A percentile compares a stretch with the other conserved stretches of the same genome.
Conservation (phyloP, 208 protist genomes). For the Zelonia costaricensis region DNA sequence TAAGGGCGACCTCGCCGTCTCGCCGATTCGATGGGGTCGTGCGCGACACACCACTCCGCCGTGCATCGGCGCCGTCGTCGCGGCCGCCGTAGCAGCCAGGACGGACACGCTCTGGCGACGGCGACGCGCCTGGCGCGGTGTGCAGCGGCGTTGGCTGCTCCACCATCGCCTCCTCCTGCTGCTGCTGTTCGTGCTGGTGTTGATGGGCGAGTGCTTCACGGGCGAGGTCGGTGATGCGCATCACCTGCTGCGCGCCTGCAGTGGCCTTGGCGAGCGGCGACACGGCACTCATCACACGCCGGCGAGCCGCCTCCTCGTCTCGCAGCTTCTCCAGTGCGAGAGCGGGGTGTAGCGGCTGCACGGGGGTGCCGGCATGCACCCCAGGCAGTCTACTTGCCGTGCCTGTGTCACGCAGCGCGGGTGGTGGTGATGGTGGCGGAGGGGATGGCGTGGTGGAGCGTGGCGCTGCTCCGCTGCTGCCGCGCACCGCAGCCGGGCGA, state of each 20-base stretch:
- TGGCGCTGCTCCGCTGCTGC: neutral
- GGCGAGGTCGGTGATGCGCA: slow-evolving; percentile 8
- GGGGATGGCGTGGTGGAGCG: neutral
- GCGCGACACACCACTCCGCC: neutral
- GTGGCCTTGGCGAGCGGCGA: neutral
- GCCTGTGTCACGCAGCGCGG: neutral
- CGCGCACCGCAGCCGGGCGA: neutral
- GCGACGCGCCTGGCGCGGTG: too few relatives aligned
- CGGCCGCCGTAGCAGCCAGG: too few relatives aligned
- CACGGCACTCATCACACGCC: neutral
- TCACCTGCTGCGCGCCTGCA: slow-evolving; percentile 7
- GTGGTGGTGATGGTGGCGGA: neutral
- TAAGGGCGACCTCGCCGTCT: slow-evolving; percentile 1
- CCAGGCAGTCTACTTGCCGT: too few relatives aligned
- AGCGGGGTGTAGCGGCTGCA: slow-evolving; percentile 17
- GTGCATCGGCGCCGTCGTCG: too few relatives aligned
- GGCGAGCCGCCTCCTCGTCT: neutral
- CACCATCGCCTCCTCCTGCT: neutral
- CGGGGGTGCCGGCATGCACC: slow-evolving; percentile 4
- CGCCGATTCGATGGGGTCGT: neutral
- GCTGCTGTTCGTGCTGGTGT: neutral
- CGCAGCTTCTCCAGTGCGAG: slow-evolving; percentile 41
- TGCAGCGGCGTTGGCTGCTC: too few relatives aligned
- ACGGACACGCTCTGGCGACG: too few relatives aligned
- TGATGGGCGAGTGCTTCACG: slow-evolving; percentile 15